Evolutionary conservation across 2,329 filamentous ascomycete genomes (phyloP), one percentile per base, ranked within the genome.

Genomic region (Dichotomopilus funicola): DNA sequence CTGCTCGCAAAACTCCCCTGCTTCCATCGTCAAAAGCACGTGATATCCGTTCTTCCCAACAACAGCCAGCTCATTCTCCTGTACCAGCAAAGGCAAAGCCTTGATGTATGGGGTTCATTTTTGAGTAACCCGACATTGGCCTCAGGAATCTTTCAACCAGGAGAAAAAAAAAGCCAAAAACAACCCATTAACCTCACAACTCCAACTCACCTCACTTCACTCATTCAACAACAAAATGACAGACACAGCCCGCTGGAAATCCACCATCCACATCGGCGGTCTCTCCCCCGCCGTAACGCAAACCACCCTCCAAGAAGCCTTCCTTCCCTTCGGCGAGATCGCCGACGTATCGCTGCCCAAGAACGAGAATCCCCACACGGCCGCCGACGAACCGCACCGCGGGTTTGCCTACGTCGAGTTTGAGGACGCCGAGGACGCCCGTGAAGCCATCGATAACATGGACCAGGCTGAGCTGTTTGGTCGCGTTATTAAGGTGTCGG

Each of bases 391-490:
- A n/a, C 76, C 84, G 35, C 94, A 99, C 70, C 81, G 91, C 51
- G 94, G 95, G 0, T 99, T 97, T 71, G 94, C 91, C 56, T 97
- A 99, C 69, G 89, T 99, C 50, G 94, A 99, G 68, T 99, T 89
- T 67, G 91, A 96, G 65, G 81, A 90, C 55, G 79, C 84, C 10
- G 82, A 86, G 55, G 94, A 99, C 72, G 92, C 91, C 34, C 86
- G 86, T 66, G 92, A 97, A 72, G 94, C 94, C 50, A 96, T 99
- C 70, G 91, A 97, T 78, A 99, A 99, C 69, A 97, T 99, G 92
- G 90, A 99, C 69, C 91, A 96, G 70, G 88, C 91, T 58, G 92
- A 97, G 73, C 81, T 99, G 46, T 97, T 92, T 69, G 95, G 94
- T 9, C 83, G 89, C 57, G 86, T 94, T 11, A 87, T 99, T 70